These are phyloP conservation scores for Naumovozyma castellii DNA, from an alignment of 805 yeast species.

Conservation along the genomic window DNA sequence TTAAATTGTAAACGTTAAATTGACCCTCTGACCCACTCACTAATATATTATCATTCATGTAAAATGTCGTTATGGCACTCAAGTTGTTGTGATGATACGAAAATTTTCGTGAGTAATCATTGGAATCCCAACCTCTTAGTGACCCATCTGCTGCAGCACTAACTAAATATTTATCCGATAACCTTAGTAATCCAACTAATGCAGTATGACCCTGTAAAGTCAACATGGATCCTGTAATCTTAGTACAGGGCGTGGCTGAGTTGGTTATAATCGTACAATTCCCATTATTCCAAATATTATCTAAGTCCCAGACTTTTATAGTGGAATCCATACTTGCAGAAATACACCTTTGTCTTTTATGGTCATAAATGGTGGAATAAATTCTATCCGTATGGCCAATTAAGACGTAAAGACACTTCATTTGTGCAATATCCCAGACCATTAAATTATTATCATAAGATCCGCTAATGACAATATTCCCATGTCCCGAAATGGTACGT, in stretches of 20 bases:
- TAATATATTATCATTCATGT: slow-evolving; percentile 72
- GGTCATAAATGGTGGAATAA: slow-evolving; percentile 80
- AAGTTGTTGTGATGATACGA: slow-evolving; percentile 70
- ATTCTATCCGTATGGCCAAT: slow-evolving; percentile 82
- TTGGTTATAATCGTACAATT: slow-evolving; percentile 17
- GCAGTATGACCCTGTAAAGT: slow-evolving; percentile 82
- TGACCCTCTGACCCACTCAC: slow-evolving; percentile 86
- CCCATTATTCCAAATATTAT: slow-evolving; percentile 51
- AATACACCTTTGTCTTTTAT: slow-evolving; percentile 65
- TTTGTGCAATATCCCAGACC: slow-evolving; percentile 81
- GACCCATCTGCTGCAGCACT: slow-evolving; percentile 96
- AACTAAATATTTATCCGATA: slow-evolving; percentile 67
- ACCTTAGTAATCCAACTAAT: slow-evolving; percentile 76
- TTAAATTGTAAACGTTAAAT: slow-evolving; percentile 79
- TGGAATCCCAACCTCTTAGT: slow-evolving; percentile 86
- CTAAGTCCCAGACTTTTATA: slow-evolving; percentile 83
- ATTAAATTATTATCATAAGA: slow-evolving; percentile 84
- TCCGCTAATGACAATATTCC: slow-evolving; percentile 76
- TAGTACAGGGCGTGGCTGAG: slow-evolving; percentile 19
- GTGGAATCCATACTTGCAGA: slow-evolving; percentile 88
- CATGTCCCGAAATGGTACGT: slow-evolving; percentile 79
- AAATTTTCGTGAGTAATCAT: slow-evolving; percentile 52
- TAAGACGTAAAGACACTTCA: slow-evolving; percentile 61
- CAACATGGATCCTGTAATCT: slow-evolving; percentile 33
- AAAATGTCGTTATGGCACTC: slow-evolving; percentile 87